phyloP scores from a whole-genome alignment of 2,329 filamentous ascomycete genomes.

The Pyricularia pennisetigena region DNA sequence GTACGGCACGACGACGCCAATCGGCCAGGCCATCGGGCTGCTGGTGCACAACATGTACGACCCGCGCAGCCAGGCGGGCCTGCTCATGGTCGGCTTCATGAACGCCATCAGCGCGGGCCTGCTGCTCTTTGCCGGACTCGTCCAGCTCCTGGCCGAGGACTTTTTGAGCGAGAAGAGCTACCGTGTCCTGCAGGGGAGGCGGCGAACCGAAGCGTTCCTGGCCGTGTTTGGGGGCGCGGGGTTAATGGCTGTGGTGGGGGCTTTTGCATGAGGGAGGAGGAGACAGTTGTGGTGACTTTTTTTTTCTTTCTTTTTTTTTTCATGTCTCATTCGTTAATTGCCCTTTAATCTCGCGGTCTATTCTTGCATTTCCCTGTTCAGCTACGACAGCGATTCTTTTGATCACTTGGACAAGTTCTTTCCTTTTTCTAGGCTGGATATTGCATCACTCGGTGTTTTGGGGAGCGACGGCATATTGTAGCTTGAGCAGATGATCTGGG shows the following conservation, averaged over 20 bases:
- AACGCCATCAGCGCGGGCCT: slow-evolving; percentile 78
- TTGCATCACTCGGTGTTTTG: not conserved
- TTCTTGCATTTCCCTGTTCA: not conserved
- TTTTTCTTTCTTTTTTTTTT: not conserved
- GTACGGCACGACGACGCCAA: slow-evolving; percentile 67
- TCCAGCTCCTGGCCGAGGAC: slow-evolving; percentile 78
- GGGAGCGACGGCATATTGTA: not conserved
- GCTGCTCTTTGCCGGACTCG: slow-evolving; percentile 71
- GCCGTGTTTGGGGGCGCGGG: slow-evolving; percentile 54
- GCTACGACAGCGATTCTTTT: not conserved
- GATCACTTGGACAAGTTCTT: not conserved
- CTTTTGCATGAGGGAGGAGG: slow-evolving; percentile 46
- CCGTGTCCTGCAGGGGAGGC: slow-evolving; percentile 50
- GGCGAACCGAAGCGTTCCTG: slow-evolving; percentile 51
- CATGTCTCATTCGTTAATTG: not conserved
- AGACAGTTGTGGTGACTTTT: not conserved
- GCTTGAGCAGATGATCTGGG: not conserved
- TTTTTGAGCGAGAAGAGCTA: slow-evolving; percentile 72
- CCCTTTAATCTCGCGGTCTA: not conserved
- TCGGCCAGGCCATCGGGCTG: slow-evolving; percentile 76
- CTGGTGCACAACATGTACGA: slow-evolving; percentile 72
- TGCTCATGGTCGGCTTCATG: slow-evolving; percentile 79
- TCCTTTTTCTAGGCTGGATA: not conserved
- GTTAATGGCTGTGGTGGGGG: slow-evolving; percentile 63
- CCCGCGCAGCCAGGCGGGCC: slow-evolving; percentile 62